These are phyloP conservation scores for Marasmius tenuissimus DNA, from an alignment of 1,284 basidiomycete genomes.

Conservation along the genomic window DNA sequence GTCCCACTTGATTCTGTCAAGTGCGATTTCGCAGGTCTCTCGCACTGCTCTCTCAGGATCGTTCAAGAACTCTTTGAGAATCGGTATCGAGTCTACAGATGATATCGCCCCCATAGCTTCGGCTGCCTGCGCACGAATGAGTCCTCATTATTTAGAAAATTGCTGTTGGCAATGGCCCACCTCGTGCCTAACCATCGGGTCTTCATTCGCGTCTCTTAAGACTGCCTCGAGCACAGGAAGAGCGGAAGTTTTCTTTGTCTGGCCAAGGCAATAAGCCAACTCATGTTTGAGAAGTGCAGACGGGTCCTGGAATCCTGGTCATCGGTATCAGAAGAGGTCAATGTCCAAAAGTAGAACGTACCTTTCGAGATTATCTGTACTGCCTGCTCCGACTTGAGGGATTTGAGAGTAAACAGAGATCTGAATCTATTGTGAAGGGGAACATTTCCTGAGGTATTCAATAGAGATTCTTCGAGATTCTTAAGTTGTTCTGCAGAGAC, in stretches of 20 bases:
- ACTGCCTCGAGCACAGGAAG: conserved; percentile 81
- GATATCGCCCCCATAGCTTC: conserved; percentile 98
- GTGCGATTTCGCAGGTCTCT: conserved; percentile 97
- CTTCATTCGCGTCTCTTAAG: conserved; percentile 69
- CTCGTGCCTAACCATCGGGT: conserved; percentile 99
- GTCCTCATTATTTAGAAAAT: conserved; percentile 2
- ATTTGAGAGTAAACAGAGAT: conserved; percentile 92
- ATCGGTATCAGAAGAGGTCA: conserved; percentile 4
- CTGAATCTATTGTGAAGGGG: conserved; percentile 90
- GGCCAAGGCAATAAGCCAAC: conserved; percentile 95
- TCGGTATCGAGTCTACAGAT: conserved; percentile 60
- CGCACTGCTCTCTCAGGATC: conserved; percentile 83
- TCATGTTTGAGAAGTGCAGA: conserved; percentile 97
- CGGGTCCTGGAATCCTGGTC: conserved; percentile 78
- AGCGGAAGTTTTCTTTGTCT: conserved; percentile 78
- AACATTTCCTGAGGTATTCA: conserved; percentile 74
- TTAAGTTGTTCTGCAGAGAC: conserved; percentile 44
- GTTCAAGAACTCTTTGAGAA: conserved; percentile 73
- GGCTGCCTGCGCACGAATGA: conserved; percentile 66
- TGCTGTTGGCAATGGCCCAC: conserved; percentile 43
- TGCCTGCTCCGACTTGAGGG: conserved; percentile 78
- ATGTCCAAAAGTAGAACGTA: conserved; percentile 28
- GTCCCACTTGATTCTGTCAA: conserved; percentile 95
- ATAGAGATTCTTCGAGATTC: conserved; percentile 66
- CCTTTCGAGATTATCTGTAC: conserved; percentile 87